These are phyloP conservation scores for Cladosporium oxysporum DNA, from an alignment of 2,329 filamentous ascomycete species.

Conservation along the genomic window DNA sequence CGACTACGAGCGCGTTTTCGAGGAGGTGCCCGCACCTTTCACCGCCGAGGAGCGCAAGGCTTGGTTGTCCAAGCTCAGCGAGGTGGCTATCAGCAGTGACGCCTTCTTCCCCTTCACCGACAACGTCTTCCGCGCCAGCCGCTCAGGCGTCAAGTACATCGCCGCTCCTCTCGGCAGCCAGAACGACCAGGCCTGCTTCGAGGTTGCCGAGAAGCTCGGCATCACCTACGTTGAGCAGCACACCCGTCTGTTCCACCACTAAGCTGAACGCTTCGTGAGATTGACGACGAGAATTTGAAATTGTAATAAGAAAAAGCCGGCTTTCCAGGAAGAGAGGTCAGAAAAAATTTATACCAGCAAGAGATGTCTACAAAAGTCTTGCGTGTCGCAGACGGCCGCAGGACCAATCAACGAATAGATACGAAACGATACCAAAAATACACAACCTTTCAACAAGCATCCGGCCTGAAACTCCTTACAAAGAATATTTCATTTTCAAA, in stretches of 20 bases:
- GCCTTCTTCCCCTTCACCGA: slow-evolving; percentile 99
- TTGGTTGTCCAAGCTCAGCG: slow-evolving; percentile 79
- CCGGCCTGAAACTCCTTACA: neutral
- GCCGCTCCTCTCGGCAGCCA: slow-evolving; percentile 89
- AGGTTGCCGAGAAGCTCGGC: slow-evolving; percentile 85
- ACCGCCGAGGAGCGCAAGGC: slow-evolving; percentile 78
- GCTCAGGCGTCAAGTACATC: slow-evolving; percentile 93
- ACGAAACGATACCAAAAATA: neutral
- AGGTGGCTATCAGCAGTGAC: slow-evolving; percentile 88
- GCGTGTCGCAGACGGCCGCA: neutral
- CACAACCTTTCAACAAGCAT: neutral
- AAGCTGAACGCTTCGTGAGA: slow-evolving; percentile 32
- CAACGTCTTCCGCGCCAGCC: slow-evolving; percentile 88
- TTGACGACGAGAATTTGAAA: neutral
- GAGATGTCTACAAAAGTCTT: neutral
- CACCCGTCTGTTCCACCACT: slow-evolving; percentile 93
- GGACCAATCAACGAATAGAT: neutral
- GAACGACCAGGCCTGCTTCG: slow-evolving; percentile 78
- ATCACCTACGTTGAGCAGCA: slow-evolving; percentile 97
- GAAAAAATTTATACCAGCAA: neutral
- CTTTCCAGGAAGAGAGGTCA: neutral
- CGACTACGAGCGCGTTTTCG: slow-evolving; percentile 85
- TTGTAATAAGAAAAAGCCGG: neutral
- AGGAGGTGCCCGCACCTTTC: slow-evolving; percentile 82
- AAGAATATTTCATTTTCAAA: neutral